Evolutionary conservation across 2,329 filamentous ascomycete species (phyloP).

Genomic region (Hypoxylon sp.): DNA sequence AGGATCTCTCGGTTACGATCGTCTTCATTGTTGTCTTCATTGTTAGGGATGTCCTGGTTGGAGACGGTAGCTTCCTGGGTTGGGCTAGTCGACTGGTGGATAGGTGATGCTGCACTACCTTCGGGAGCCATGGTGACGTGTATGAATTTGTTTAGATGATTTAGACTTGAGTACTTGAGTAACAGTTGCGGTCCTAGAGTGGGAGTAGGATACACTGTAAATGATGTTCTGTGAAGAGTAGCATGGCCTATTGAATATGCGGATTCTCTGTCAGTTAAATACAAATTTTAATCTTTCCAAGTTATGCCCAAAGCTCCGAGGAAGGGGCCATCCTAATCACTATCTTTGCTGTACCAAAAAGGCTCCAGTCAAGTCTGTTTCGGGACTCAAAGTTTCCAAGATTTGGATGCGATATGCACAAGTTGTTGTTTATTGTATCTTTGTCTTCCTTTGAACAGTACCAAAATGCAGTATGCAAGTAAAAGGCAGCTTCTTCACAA

Average conservation of each 20-base stretch:
- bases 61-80: not conserved
- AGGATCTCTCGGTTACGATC: conserved; percentile 25
- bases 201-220: not conserved
- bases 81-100: not conserved
- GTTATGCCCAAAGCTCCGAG: not conserved
- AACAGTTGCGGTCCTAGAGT: not conserved
- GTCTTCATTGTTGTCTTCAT: not conserved
- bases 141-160: not conserved
- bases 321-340: not conserved
- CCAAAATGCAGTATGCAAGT: not conserved
- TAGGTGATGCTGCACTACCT: not conserved
- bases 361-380: not conserved
- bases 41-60: not conserved
- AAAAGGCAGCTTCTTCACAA: not conserved
- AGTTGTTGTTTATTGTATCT: not conserved
- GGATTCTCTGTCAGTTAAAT: not conserved
- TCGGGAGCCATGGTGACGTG: conserved; percentile 8
- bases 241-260: not conserved
- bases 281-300: not conserved
- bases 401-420: not conserved
- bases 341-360: not conserved
- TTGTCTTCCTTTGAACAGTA: conserved; percentile 9
- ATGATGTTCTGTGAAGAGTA: not conserved
- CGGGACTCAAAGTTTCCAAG: not conserved
- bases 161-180: not conserved